phyloP scores from a whole-genome alignment of 2,329 filamentous ascomycete species.

The Canariomyces notabilis region DNA sequence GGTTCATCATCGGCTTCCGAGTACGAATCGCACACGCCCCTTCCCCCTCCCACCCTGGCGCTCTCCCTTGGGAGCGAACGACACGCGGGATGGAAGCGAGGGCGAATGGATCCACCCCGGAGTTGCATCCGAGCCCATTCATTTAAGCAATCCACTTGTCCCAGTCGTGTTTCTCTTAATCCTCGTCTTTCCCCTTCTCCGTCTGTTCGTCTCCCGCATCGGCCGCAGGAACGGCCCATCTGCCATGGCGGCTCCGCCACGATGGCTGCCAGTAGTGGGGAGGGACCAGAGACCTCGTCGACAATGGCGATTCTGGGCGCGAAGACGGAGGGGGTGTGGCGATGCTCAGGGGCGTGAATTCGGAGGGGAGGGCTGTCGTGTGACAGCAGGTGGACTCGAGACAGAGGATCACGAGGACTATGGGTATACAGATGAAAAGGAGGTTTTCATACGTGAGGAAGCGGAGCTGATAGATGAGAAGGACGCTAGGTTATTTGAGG shows the following conservation, averaged over 20 bases:
- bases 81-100: background rate
- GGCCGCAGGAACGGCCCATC: background rate
- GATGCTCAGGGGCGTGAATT: background rate
- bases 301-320: background rate
- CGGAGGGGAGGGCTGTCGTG: background rate
- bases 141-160: background rate
- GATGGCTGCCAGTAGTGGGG: background rate
- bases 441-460: background rate
- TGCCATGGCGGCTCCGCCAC: background rate
- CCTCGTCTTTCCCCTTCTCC: background rate
- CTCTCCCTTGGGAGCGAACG: background rate
- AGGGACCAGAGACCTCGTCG: background rate
- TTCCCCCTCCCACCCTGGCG: background rate
- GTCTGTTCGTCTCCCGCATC: background rate
- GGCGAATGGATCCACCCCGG: background rate
- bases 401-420: background rate
- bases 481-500: slow-evolving; percentile 4
- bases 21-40: no score
- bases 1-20: no score
- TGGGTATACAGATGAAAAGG: background rate
- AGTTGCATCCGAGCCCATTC: background rate
- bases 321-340: background rate
- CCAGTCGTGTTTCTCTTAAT: background rate
- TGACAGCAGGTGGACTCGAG: background rate
- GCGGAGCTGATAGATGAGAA: background rate